Evolutionary conservation across 495 filamentous ascomycete species (phyloP).

Genomic region (Penicillium parvum): DNA sequence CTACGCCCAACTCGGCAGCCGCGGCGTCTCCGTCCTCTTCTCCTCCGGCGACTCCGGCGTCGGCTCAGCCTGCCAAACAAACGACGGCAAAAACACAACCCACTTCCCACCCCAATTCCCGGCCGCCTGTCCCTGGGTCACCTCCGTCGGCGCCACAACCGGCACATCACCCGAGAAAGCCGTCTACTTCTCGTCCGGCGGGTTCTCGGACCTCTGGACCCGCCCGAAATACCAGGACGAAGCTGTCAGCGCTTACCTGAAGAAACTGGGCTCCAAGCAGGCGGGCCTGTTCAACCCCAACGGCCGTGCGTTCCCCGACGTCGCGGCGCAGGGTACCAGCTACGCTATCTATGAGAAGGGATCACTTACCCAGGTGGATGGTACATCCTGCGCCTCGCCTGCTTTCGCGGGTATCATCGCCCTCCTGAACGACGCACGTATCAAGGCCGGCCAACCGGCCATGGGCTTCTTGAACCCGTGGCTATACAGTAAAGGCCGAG

Average conservation of each 20-base stretch:
- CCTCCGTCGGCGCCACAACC: conserved; percentile 64
- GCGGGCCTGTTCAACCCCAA: conserved; percentile 52
- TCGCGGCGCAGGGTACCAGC: conserved; percentile 57
- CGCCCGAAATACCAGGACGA: conserved; percentile 58
- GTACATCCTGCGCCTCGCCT: conserved; percentile 64
- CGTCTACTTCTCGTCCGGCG: conserved; percentile 55
- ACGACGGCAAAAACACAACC: conserved; percentile 62
- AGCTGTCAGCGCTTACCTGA: conserved; percentile 56
- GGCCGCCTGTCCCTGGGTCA: conserved; percentile 68
- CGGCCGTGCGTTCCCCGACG: conserved; percentile 70
- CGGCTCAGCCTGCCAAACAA: conserved; percentile 59
- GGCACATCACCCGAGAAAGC: conserved; percentile 54
- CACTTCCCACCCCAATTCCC: conserved; percentile 70
- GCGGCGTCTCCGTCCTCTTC: conserved; percentile 70
- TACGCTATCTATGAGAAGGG: conserved; percentile 55
- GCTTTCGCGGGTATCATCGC: conserved; percentile 59
- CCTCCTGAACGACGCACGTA: conserved; percentile 63
- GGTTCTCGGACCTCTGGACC: conserved; percentile 63
- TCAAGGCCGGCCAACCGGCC: conserved; percentile 47
- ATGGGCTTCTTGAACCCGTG: conserved; percentile 75
- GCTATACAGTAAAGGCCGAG: conserved; percentile 54
- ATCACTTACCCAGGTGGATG: conserved; percentile 45
- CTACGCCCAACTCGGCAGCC: conserved; percentile 65
- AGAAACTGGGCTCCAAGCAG: conserved; percentile 41
- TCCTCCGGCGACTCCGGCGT: conserved; percentile 71